Conservation (phyloP, 1,284 basidiomycete genomes). For the Cutaneotrichosporon curvatum region DNA sequence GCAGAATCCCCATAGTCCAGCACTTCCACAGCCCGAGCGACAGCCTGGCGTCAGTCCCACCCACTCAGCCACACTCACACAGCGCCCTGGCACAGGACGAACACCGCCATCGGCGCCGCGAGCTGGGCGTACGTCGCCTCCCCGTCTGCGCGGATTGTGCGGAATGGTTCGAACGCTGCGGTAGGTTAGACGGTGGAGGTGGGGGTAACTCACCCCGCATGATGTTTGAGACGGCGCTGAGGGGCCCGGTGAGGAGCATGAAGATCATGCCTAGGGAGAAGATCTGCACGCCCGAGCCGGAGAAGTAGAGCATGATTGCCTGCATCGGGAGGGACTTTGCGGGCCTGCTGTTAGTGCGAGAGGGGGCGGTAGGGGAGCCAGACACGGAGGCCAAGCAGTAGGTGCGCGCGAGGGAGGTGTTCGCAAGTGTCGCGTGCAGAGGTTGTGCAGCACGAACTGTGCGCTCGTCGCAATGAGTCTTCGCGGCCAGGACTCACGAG, state of each 20-base stretch:
- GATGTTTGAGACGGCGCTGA: conserved; percentile 68
- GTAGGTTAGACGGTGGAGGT: background rate
- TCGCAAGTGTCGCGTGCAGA: too few relatives aligned
- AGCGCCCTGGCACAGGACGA: conserved; percentile 40
- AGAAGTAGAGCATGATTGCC: conserved; percentile 93
- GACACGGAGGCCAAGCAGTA: background rate
- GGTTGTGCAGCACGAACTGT: too few relatives aligned
- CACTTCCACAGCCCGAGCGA: conserved; percentile 83
- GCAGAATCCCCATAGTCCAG: conserved; percentile 77
- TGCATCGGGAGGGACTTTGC: conserved; percentile 89
- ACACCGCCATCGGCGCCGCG: conserved; percentile 39
- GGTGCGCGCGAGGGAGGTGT: too few relatives aligned
- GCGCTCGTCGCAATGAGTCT: too few relatives aligned
- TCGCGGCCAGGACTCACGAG: too few relatives aligned
- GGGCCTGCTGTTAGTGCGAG: conserved; percentile 46
- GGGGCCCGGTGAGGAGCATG: conserved; percentile 73
- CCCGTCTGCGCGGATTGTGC: conserved; percentile 14
- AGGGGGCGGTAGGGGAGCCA: background rate
- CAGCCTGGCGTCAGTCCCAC: conserved; percentile 49
- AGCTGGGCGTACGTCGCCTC: conserved; percentile 32
- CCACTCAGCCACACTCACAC: conserved; percentile 28
- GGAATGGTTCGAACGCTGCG: conserved; percentile 45
- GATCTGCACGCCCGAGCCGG: conserved; percentile 82
- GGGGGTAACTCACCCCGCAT: conserved; percentile 64
- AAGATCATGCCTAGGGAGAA: conserved; percentile 90